phyloP scores from a whole-genome alignment of 495 filamentous ascomycete genomes.

The Endocarpon pusillum region DNA sequence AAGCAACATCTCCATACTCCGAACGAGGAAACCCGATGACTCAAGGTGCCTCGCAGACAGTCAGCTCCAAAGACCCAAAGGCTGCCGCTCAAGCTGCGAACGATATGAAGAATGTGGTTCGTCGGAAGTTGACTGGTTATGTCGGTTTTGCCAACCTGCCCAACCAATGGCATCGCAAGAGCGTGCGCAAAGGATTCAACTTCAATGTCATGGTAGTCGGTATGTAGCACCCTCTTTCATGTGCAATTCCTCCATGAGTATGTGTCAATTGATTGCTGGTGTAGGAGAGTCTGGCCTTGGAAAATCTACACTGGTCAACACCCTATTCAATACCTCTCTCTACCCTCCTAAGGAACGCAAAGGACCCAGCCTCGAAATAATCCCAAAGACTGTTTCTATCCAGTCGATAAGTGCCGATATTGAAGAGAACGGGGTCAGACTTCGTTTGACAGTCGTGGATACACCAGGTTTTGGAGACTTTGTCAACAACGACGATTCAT shows the following conservation, averaged over 20 bases:
- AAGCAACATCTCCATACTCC: slow-evolving; percentile 38
- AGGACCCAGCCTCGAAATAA: slow-evolving; percentile 88
- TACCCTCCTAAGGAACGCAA: slow-evolving; percentile 98
- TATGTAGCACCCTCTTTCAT: slow-evolving; percentile 30
- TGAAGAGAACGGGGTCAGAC: slow-evolving; percentile 95
- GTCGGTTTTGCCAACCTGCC: slow-evolving; percentile 97
- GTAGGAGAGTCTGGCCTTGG: slow-evolving; percentile 95
- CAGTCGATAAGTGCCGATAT: slow-evolving; percentile 98
- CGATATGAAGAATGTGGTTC: slow-evolving; percentile 93
- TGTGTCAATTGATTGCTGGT: too few relatives aligned
- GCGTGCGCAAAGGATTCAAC: slow-evolving; percentile 99
- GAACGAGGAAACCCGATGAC: slow-evolving; percentile 47
- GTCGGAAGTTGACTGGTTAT: slow-evolving; percentile 94
- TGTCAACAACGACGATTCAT: slow-evolving; percentile 98
- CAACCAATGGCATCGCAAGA: slow-evolving; percentile 99
- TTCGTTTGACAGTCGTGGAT: slow-evolving; percentile 92
- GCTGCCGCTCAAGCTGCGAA: slow-evolving; percentile 56
- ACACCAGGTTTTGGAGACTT: slow-evolving; percentile 98
- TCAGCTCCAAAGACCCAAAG: slow-evolving; percentile 71
- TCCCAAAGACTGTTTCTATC: slow-evolving; percentile 97
- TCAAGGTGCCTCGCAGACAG: slow-evolving; percentile 43
- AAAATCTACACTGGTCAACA: slow-evolving; percentile 98
- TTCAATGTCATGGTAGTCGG: slow-evolving; percentile 99
- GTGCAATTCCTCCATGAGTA: not conserved
- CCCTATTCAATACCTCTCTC: slow-evolving; percentile 96